Percentiles rank a stretch among this genome's conserved stretches.
These are phyloP conservation scores for Calocybe indica DNA, from an alignment of 768 basidiomycete genomes.

Conservation along the genomic window DNA sequence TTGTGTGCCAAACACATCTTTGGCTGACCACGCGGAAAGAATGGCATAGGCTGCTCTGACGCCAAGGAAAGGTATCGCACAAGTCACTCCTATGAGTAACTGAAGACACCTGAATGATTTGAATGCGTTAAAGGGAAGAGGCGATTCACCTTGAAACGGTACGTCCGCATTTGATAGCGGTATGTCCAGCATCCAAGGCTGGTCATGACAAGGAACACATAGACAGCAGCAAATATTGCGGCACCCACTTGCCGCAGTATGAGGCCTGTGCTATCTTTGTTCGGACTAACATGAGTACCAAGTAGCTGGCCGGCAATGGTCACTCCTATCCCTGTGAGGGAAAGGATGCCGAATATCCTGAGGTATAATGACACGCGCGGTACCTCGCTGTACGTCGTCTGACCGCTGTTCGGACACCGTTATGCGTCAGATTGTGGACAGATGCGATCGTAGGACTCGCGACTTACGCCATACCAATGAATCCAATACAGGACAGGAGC, in stretches of 20 bases:
- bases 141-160: constrained; percentile 37
- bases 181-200: constrained; percentile 40
- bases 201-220: constrained; percentile 31
- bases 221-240: constrained; percentile 35
- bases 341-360: constrained; percentile 28
- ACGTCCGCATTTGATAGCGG: constrained; percentile 38
- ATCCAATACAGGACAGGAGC: constrained; percentile 37
- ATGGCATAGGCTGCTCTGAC: constrained; percentile 53
- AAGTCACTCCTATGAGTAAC: constrained; percentile 51
- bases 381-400: constrained; percentile 46
- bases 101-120: constrained; percentile 16
- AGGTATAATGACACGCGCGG: constrained; percentile 32
- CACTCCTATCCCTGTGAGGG: constrained; percentile 33
- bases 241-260: constrained; percentile 38
- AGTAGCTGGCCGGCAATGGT: constrained; percentile 41
- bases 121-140: neutral
- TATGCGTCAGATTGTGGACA: constrained; percentile 2
- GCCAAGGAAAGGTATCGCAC: constrained; percentile 55
- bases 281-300: constrained; percentile 29
- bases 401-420: constrained; percentile 31
- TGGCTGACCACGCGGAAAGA: constrained; percentile 52
- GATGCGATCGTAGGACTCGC: constrained; percentile 5
- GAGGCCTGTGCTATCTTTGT: constrained; percentile 25
- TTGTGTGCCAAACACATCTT: constrained; percentile 32
- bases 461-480: constrained; percentile 45